Evolutionary conservation across 257 asterid genomes (phyloP).

Genomic region (Datura wrightii): DNA sequence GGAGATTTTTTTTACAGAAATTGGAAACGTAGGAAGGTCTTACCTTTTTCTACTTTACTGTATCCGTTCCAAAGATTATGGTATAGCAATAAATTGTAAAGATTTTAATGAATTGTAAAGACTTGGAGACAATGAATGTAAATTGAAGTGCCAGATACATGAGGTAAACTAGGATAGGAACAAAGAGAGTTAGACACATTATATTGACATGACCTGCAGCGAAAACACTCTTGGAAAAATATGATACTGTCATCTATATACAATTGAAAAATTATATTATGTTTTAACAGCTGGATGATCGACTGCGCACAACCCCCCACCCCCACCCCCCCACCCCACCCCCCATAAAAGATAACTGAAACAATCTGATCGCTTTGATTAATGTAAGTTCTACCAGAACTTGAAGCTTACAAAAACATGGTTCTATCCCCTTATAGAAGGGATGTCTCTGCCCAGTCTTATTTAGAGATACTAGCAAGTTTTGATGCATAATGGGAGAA

Average conservation of each 20-base stretch:
- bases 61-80: neutral
- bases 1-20: no score
- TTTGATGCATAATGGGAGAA: neutral
- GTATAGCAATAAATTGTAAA: no score
- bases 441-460: neutral
- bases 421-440: neutral
- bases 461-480: neutral
- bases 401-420: neutral
- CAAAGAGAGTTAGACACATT: neutral
- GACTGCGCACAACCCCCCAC: neutral
- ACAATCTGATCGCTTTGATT: no score
- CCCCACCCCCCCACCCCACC: no score
- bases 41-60: neutral
- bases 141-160: neutral
- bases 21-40: neutral
- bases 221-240: neutral
- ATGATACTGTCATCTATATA: neutral
- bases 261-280: no score
- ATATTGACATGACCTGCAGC: neutral
- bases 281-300: neutral
- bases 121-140: neutral
- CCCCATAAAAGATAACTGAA: no score
- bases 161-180: neutral
- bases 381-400: neutral
- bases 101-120: no score